Base-by-base conservation (phyloP, 2,329 filamentous ascomycete genomes). In the Colletotrichum chrysophilum region DNA sequence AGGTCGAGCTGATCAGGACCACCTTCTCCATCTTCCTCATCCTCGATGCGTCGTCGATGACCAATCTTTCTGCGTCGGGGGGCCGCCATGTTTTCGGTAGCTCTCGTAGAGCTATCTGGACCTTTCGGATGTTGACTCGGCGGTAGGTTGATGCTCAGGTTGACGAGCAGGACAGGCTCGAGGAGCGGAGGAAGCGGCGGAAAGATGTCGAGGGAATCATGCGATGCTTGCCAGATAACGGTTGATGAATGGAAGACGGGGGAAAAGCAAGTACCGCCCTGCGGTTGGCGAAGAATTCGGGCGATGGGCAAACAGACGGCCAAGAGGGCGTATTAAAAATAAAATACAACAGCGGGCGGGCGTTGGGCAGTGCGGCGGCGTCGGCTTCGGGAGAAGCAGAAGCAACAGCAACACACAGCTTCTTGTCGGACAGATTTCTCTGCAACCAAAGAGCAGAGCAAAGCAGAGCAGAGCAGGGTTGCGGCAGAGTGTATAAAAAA, bases 11-110 rank as follows among this genome's bases (percentile, higher is more conserved):
- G 85, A 75, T 91, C 90, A 67, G 84, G 87, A 76, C 88, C 89
- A 78, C 87, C 90, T 78, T 94, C 93, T 78, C 94, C 93, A 80
- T 94, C 93, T 79, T 90, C 93, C 82, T 94, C 93, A 80, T 94
- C 93, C 84, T 93, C 92, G 78, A 92, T 89, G 79, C 93, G 91
- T 83, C 93, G 92, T 81, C 93, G 91, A 79, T 91, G 91, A 82
- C 92, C 91, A 80, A 91, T 84, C 85, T 92, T 93, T 86, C 90
- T 93, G 84, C 92, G 91, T 82, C 91, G 90, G 81, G 89, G 83
- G 75, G 83, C 84, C 82, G 86, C 87, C 89, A 90, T 91, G 68
- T 77, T 84, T 52, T 52, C 43, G n/a, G 74, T 69, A 76, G 74
- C 70, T 74, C 58, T 58, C 5, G 67, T n/a, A 43, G 36, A 73